A percentile compares a stretch with the other conserved stretches of the same genome.
Evolutionary conservation across 2,329 filamentous ascomycete species (phyloP).

Genomic region (Aspergillus sergii): DNA sequence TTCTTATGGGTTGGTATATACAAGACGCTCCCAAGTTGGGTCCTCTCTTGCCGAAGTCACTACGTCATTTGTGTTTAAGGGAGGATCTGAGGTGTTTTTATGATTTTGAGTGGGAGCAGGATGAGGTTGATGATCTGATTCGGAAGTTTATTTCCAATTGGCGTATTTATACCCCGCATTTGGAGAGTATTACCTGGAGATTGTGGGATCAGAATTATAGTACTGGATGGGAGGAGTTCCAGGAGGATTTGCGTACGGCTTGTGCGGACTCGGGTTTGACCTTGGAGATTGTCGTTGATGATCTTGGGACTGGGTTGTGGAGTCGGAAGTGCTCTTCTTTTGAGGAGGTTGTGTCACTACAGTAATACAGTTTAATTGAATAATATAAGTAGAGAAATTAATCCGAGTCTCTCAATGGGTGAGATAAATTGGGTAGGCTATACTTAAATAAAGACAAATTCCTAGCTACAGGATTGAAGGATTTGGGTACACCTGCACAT

Average conservation of each 20-base stretch:
- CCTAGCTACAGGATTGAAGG: too few relatives aligned
- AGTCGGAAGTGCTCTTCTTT: not conserved
- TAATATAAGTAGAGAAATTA: too few relatives aligned
- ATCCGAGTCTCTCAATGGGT: too few relatives aligned
- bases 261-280: not conserved
- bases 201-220: not conserved
- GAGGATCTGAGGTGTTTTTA: not conserved
- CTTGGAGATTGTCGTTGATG: conserved; percentile 4
- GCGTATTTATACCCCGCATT: not conserved
- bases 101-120: conserved; percentile 3
- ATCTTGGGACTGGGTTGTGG: conserved; percentile 9
- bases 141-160: not conserved
- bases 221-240: not conserved
- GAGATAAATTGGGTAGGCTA: too few relatives aligned
- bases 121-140: not conserved
- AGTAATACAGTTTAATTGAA: too few relatives aligned
- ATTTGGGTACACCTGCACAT: too few relatives aligned
- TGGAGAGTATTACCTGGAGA: not conserved
- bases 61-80: not conserved
- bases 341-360: too few relatives aligned
- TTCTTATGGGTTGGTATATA: not conserved
- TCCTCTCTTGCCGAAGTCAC: not conserved
- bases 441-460: too few relatives aligned
- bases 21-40: not conserved
- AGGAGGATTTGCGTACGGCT: not conserved